Evolutionary conservation across 768 basidiomycete species (phyloP), one percentile per base, ranked within the genome.

Genomic region (Boletus reticuloceps): DNA sequence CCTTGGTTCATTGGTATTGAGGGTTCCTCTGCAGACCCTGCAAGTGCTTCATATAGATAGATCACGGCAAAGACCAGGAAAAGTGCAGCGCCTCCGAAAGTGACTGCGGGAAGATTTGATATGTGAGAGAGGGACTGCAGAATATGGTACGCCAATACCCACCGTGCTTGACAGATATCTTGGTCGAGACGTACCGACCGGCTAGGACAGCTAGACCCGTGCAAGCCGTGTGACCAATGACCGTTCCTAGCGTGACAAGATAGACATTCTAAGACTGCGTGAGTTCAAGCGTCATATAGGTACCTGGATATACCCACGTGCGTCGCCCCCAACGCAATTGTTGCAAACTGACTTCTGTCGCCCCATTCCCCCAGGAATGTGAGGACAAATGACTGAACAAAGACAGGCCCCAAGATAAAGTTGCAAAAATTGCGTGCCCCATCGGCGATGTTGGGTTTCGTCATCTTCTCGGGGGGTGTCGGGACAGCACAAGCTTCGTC

Each of bases 291-390:
- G 31, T 37, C 17, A 43, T 37, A 29, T 17, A 47, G 37, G 27
- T 40, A 17, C 48, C 19, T 32, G 40, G 22, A 44, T 42, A 47
- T 19, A 78, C 83, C 49, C 67, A 98, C 96, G 75, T 99, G 94
- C 20, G 95, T 91, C 22, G 95, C 95, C 3, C 91, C 96, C 50
- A 98, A 77, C 6, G 93, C 95, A 58, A 98, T 96, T 3, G 97
- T 98, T 2, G 97, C 89, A 63, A 98, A 93, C 75, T 99, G 96
- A 66, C 93, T 96, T 50, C 96, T 76, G 74, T 98, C 97, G 1
- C 97, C 96, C 97, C 97, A 98, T 74, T 99, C 97, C 11, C 95
- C 97, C n/a, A 99, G 78, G 73, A 98, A 98, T 0, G 96, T 98
- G 56, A 99, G 78, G 32, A 96, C 76, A 65, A 99, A 98, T 0